Conservation (phyloP, 768 basidiomycete species). For the Boletus rubropictus region DNA sequence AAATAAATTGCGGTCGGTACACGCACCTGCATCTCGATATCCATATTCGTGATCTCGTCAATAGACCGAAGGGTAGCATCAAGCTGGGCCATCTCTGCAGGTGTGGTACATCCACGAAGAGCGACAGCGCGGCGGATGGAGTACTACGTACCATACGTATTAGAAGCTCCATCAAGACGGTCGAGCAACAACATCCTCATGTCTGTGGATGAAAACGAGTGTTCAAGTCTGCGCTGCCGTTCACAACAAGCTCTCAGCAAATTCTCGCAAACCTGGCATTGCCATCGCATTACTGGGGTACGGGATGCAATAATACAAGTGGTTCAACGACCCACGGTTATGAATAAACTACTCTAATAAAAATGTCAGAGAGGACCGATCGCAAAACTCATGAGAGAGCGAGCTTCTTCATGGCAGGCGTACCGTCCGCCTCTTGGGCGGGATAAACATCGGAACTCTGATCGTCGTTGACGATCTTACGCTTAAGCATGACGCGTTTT, state of each 20-base stretch:
- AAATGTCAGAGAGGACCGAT: constrained; percentile 15
- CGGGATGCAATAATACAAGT: constrained; percentile 24
- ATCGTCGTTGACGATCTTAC: constrained; percentile 63
- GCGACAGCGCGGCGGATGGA: background rate
- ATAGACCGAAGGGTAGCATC: constrained; percentile 46
- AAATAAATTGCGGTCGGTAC: background rate
- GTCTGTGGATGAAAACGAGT: background rate
- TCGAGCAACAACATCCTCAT: background rate
- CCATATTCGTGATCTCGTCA: constrained; percentile 52
- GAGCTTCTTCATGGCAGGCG: constrained; percentile 65
- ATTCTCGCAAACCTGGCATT: background rate
- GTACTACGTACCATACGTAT: constrained; percentile 8
- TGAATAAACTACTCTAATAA: constrained; percentile 33
- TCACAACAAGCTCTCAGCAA: background rate
- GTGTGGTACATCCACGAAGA: background rate
- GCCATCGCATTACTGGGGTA: constrained; percentile 16
- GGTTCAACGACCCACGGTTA: constrained; percentile 18
- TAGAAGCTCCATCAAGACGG: background rate
- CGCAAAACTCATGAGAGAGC: constrained; percentile 37
- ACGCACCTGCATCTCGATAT: constrained; percentile 71
- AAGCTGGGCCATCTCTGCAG: constrained; percentile 7
- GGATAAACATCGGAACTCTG: constrained; percentile 29
- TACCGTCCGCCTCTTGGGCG: constrained; percentile 37
- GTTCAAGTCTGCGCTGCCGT: background rate
- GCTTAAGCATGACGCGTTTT: constrained; percentile 58